Evolutionary conservation across 2,329 filamentous ascomycete genomes (phyloP), one percentile per base, ranked within the genome.

Genomic region (Seiridium unicorne): DNA sequence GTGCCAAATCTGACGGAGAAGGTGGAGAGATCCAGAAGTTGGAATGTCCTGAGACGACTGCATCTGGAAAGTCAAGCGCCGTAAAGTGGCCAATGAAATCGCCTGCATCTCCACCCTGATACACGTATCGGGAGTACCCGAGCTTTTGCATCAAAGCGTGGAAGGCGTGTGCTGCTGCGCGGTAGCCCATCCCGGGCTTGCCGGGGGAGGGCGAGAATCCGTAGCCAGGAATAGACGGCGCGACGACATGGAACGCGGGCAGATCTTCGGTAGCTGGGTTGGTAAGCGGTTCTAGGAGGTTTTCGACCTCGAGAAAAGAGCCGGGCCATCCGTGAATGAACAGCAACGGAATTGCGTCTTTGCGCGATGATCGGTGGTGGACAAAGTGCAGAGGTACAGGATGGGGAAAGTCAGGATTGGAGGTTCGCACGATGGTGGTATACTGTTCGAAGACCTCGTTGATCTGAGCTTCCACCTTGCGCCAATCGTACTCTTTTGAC

Each of bases 201-300:
- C 64, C 62, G 1, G 71, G 68, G 26, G 67, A 63, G 2, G 72
- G 68, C 0, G 75, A 79, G 64, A 81, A 81, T 9, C 74, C 79
- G 61, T 73, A 82, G 26, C 77, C 78, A 0, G 78, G 77, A 1
- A 77, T 64, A 4, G 74, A 77, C 3, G 81, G 81, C 0, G 76
- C 77, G 3, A 84, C 74, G 40, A 82, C 71, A 63, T 82, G 77
- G 66, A 80, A 83, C 3, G 78, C 72, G 18, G 74, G 76, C 8
- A 62, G 44, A 2, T 59, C 57, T 5, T 66, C 60, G 9, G 67
- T 60, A 0, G 64, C 32, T 0, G 73, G 72, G 4, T 67, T 63
- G 2, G 69, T 69, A 13, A 78, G 67, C 2, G 63, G 63, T 6
- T 72, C 66, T 44, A 79, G 66, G 35, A 80, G 68, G 32, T 69